Conservation (phyloP, 176 grass and related monocot species). For the Panicum miliaceum region DNA sequence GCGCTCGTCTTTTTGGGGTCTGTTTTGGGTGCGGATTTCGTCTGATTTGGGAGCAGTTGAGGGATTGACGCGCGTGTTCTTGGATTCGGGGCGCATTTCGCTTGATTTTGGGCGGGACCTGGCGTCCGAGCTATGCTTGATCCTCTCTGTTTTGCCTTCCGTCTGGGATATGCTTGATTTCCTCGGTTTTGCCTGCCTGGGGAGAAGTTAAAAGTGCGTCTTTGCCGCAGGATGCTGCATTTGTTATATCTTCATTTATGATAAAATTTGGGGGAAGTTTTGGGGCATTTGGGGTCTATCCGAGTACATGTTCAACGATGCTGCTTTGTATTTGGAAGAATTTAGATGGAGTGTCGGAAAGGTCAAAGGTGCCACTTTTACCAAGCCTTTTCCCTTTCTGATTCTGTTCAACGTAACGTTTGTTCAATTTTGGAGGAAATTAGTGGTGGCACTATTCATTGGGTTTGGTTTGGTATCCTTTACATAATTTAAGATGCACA, state of each 20-base stretch:
- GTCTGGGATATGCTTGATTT: background rate
- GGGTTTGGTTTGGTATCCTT: conserved; percentile 8
- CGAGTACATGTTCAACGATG: background rate
- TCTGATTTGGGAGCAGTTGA: background rate
- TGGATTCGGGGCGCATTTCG: conserved; percentile 29
- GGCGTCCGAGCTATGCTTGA: background rate
- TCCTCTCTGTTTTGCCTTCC: background rate
- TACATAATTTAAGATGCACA: background rate
- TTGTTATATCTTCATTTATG: background rate
- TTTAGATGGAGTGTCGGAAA: background rate
- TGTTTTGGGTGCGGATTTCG: conserved; percentile 11
- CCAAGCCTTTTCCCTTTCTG: background rate
- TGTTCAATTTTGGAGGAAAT: conserved; percentile 3
- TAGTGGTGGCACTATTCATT: background rate
- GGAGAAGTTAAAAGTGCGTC: background rate
- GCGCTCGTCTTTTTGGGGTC: background rate
- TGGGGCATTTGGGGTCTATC: conserved; percentile 7
- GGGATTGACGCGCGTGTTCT: background rate
- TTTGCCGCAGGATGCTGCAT: conserved; percentile 12
- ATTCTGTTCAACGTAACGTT: background rate
- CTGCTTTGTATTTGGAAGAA: conserved; percentile 20
- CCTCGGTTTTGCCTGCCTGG: background rate
- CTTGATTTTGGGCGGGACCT: background rate
- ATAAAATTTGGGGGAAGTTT: background rate
- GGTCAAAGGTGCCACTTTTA: conserved; percentile 2